phyloP scores from a whole-genome alignment of 345 rosid species.

The Microcos paniculata region DNA sequence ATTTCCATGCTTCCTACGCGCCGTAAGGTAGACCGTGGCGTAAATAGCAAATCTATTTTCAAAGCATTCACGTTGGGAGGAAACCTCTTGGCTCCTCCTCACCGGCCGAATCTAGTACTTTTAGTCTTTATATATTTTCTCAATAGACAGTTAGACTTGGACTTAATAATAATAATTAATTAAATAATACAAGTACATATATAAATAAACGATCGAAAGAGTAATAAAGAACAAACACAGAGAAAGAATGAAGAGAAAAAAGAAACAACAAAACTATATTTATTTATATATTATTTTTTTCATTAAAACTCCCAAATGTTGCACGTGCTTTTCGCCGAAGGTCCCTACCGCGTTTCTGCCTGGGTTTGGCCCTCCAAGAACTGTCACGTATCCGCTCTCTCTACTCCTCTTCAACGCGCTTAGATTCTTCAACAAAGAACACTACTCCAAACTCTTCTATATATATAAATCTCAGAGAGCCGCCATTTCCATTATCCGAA shows the following conservation, averaged over 20 bases:
- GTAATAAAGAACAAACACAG: not conserved
- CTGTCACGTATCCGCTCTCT: slow-evolving; percentile 9
- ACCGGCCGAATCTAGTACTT: too few relatives aligned
- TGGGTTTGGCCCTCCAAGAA: not conserved
- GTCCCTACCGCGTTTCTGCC: slow-evolving; percentile 29
- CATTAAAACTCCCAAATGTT: not conserved
- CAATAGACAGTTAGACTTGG: too few relatives aligned
- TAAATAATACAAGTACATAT: too few relatives aligned
- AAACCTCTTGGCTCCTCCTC: not conserved
- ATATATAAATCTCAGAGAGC: not conserved
- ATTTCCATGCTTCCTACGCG: not conserved
- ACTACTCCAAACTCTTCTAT: not conserved
- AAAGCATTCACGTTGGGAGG: not conserved
- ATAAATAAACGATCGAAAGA: too few relatives aligned
- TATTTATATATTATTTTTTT: too few relatives aligned
- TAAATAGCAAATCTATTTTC: not conserved
- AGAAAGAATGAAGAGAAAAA: not conserved
- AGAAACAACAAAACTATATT: not conserved
- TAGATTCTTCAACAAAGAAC: not conserved
- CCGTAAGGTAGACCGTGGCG: not conserved
- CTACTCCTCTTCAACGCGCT: slow-evolving; percentile 29
- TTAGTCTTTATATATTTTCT: too few relatives aligned
- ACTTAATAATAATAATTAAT: too few relatives aligned
- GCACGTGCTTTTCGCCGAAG: slow-evolving; percentile 15
- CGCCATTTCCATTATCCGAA: slow-evolving; percentile 24